Conservation (phyloP, 179 eudicot genomes). For the Vitellaria paradoxa region DNA sequence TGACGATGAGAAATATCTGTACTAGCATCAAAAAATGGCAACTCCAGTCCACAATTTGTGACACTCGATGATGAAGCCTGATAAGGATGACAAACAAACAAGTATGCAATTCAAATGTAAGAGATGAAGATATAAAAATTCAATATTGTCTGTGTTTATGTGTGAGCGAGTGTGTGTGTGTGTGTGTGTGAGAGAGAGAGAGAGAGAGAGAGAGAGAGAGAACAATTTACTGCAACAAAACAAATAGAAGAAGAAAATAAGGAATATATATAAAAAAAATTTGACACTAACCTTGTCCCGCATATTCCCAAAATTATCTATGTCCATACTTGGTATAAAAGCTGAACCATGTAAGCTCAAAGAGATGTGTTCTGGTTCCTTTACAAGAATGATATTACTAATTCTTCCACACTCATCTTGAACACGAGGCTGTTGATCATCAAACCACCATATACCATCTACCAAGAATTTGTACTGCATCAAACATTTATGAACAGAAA, state of each 20-base stretch:
- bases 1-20: constrained; percentile 28
- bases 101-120: constrained; percentile 12
- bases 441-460: constrained; percentile 38
- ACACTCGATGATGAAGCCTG: constrained; percentile 37
- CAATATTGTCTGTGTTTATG: not conserved
- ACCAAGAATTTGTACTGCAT: constrained; percentile 52
- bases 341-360: constrained; percentile 12
- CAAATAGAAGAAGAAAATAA: not conserved
- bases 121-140: not conserved
- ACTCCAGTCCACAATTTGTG: constrained; percentile 11
- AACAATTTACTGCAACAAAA: not conserved
- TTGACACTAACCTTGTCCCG: constrained; percentile 16
- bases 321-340: constrained; percentile 26
- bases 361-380: constrained; percentile 16
- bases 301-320: constrained; percentile 2
- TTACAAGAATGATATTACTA: constrained; percentile 27
- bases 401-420: constrained; percentile 35
- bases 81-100: constrained; percentile 9
- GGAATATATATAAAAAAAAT: not conserved
- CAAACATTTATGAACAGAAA: not conserved
- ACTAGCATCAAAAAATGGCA: constrained; percentile 24
- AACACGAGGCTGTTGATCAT: constrained; percentile 22
- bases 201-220: not conserved
- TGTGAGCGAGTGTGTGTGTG: too few relatives aligned
- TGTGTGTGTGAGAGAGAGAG: not conserved